A percentile compares a stretch with the other conserved stretches of the same genome.
These are phyloP conservation scores for Claviceps sp. DNA, from an alignment of 2,329 filamentous ascomycete species.

Conservation along the genomic window DNA sequence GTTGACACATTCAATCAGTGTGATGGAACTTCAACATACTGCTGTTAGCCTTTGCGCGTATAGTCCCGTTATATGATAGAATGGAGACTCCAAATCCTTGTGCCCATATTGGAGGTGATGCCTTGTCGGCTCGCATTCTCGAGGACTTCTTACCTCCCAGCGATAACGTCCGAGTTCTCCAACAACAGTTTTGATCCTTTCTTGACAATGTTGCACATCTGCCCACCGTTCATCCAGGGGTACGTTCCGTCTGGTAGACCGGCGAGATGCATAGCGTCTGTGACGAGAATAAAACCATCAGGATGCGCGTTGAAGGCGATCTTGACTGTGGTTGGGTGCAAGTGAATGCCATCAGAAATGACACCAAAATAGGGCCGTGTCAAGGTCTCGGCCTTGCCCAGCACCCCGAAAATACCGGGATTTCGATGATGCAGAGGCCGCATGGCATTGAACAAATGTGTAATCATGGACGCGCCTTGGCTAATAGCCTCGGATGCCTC, in stretches of 20 bases:
- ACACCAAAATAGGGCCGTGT: conserved; percentile 70
- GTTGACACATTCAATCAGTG: conserved; percentile 68
- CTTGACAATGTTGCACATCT: conserved; percentile 49
- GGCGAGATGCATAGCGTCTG: conserved; percentile 80
- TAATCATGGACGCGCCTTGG: conserved; percentile 79
- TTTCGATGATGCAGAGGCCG: conserved; percentile 80
- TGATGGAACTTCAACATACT: conserved; percentile 40
- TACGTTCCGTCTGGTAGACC: conserved; percentile 76
- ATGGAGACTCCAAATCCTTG: not conserved
- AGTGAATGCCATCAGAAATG: conserved; percentile 81
- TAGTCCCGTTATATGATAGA: not conserved
- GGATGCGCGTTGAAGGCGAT: conserved; percentile 83
- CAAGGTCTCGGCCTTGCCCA: conserved; percentile 51
- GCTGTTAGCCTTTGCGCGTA: conserved; percentile 3
- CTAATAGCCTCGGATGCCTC: conserved; percentile 57
- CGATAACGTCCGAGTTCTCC: conserved; percentile 67
- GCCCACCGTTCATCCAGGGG: conserved; percentile 66
- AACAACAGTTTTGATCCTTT: conserved; percentile 59
- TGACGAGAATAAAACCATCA: conserved; percentile 74
- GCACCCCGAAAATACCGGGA: conserved; percentile 75
- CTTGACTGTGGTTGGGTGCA: conserved; percentile 78
- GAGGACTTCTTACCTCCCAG: conserved; percentile 45
- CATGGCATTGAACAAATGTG: conserved; percentile 92
- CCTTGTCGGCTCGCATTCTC: not conserved
- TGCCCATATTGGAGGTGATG: not conserved